Base-by-base conservation (phyloP, 352 stramenopile species). In the Globisporangium alternatum region DNA sequence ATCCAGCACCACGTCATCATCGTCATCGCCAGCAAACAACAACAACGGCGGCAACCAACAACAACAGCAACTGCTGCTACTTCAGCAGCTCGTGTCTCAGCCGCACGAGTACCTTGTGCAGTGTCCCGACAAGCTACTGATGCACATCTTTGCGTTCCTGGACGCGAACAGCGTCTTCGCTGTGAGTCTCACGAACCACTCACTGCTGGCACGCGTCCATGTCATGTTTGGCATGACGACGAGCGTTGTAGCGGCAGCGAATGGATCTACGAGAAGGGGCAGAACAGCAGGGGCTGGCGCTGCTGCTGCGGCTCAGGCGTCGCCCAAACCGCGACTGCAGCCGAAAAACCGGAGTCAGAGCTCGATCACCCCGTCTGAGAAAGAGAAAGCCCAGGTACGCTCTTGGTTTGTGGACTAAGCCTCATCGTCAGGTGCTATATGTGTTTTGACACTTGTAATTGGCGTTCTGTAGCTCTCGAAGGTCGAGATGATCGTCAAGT, bases 401-500 rank as follows among this genome's bases (percentile, higher is more conserved):
- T 6, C 19, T 10, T 28, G 47, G 6, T 52, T 51, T 41, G 10
- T 31, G n/a, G 41, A 9, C 10, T 35, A 37, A 37, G 33, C 33
- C 10, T 37, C 33, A 37, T 37, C 10, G 10, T 37, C 33, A 6
- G 33, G 33, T 37, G 33, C 33, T 37, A 37, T 9, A 43, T 28
- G 28, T 47, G 28, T 10, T 9, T 56, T 51, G 19, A 61, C 0
- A 15, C 21, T 51, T 31, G 53, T 15, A 6, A 10, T 52, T 33
- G 60, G 39, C 43, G 37, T 21, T 5, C 60, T 44, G n/a, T 67
- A 94, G 69, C 73, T 83, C n/a, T 85, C 80, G 1, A 90, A 90
- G 58, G 79, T 84, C 2, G 83, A 92, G 43, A 72, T 79, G 60
- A 91, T 95, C 41, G 80, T 93, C 12, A 89, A 91, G 62, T 86